A percentile compares a stretch with the other conserved stretches of the same genome.
Evolutionary conservation across 176 grass and related monocot genomes (phyloP).

Genomic region (Lolium multiflorum): DNA sequence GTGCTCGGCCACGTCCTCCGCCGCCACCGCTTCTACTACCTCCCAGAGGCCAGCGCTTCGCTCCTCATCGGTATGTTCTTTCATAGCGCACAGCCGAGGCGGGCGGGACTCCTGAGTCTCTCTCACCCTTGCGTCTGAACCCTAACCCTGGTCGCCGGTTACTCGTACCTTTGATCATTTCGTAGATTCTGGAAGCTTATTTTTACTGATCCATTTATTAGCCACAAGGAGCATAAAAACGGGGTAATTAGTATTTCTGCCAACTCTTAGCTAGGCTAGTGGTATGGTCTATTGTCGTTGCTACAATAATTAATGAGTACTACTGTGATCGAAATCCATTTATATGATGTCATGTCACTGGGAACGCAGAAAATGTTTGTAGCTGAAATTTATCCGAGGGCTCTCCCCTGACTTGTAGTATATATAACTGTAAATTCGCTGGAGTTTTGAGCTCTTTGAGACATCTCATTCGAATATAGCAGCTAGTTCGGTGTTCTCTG

Average conservation of each 20-base stretch:
- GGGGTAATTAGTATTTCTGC: neutral
- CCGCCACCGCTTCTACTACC: conserved; percentile 93
- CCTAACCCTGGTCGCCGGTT: neutral
- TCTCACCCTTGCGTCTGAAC: neutral
- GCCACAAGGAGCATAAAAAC: conserved; percentile 2
- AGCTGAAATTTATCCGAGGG: conserved; percentile 8
- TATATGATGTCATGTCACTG: neutral
- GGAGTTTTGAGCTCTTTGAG: neutral
- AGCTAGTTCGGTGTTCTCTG: neutral
- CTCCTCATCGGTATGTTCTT: conserved; percentile 83
- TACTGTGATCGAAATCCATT: neutral
- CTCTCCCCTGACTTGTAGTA: neutral
- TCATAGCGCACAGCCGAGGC: neutral
- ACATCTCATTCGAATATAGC: neutral
- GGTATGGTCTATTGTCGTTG: neutral
- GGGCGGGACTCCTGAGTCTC: neutral
- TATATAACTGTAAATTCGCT: neutral
- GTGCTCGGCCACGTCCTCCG: conserved; percentile 97
- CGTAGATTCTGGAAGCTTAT: neutral
- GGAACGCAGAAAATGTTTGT: neutral
- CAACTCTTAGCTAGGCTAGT: neutral
- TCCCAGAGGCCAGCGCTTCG: conserved; percentile 97
- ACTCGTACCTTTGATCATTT: conserved; percentile 1
- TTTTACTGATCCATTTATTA: neutral
- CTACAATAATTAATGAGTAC: neutral